Conservation (phyloP, 805 yeast genomes). For the Candida xiaguanensis region DNA sequence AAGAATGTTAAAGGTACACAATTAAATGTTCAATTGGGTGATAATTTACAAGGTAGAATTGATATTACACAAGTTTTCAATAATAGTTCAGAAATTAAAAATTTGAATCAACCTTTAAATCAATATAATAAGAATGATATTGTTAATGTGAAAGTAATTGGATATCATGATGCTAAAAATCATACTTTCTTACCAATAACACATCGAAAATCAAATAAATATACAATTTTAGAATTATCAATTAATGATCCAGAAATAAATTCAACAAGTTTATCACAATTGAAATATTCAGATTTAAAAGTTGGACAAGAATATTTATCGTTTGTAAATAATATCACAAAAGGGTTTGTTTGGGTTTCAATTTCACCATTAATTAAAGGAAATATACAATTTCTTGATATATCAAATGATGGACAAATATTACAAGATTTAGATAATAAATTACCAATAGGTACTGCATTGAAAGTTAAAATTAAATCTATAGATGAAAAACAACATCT, state of each 20-base stretch:
- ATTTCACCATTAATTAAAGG: conserved; percentile 69
- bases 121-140: conserved; percentile 56
- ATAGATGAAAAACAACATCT: conserved; percentile 55
- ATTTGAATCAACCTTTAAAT: conserved; percentile 54
- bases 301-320: conserved; percentile 53
- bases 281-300: conserved; percentile 40
- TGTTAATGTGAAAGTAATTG: conserved; percentile 65
- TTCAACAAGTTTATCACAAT: conserved; percentile 20
- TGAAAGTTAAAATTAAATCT: conserved; percentile 52
- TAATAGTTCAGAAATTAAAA: conserved; percentile 48
- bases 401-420: conserved; percentile 50
- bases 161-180: conserved; percentile 67
- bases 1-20: conserved; percentile 68
- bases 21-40: conserved; percentile 71
- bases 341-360: conserved; percentile 64
- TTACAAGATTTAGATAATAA: conserved; percentile 49
- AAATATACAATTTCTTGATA: conserved; percentile 59
- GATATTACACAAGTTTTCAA: conserved; percentile 71
- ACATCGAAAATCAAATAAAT: conserved; percentile 49
- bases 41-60: conserved; percentile 73
- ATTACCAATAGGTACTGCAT: conserved; percentile 70
- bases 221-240: conserved; percentile 62
- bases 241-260: conserved; percentile 33
- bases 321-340: conserved; percentile 61
- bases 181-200: conserved; percentile 66